These are phyloP conservation scores for Cladosporium sp. DNA, from an alignment of 2,329 filamentous ascomycete genomes.

Conservation along the genomic window DNA sequence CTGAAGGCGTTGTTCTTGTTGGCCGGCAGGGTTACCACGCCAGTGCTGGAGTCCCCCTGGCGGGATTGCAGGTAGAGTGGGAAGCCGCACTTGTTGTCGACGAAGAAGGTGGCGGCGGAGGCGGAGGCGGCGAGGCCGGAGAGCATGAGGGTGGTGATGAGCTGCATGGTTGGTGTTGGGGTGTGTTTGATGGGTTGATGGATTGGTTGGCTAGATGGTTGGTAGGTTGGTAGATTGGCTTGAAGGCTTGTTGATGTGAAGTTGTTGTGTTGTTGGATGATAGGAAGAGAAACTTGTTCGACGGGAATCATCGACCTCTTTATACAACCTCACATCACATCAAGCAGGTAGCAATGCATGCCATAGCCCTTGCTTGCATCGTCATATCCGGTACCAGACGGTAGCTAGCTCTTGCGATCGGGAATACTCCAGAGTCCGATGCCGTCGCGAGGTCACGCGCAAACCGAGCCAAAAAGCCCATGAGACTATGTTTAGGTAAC, in stretches of 20 bases:
- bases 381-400: slow-evolving; percentile 6
- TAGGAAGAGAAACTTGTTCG: neutral
- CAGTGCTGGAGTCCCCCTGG: slow-evolving; percentile 4
- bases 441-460: neutral
- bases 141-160: slow-evolving; percentile 8
- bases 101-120: slow-evolving; percentile 6
- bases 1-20: slow-evolving; percentile 11
- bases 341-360: neutral
- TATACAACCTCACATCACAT: slow-evolving; percentile 2
- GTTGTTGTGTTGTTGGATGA: slow-evolving; percentile 5
- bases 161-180: slow-evolving; percentile 4
- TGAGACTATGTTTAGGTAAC: slow-evolving; percentile 6
- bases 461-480: neutral
- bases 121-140: slow-evolving; percentile 11
- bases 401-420: neutral
- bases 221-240: neutral
- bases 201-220: neutral
- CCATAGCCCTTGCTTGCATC: slow-evolving; percentile 5
- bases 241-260: slow-evolving; percentile 3
- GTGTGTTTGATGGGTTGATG: neutral
- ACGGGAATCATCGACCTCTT: neutral
- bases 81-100: slow-evolving; percentile 13
- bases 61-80: slow-evolving; percentile 11
- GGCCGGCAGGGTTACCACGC: slow-evolving; percentile 5
- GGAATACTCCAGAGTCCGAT: neutral